Conservation (phyloP, 306 rosid species). For the Lotus japonicus region DNA sequence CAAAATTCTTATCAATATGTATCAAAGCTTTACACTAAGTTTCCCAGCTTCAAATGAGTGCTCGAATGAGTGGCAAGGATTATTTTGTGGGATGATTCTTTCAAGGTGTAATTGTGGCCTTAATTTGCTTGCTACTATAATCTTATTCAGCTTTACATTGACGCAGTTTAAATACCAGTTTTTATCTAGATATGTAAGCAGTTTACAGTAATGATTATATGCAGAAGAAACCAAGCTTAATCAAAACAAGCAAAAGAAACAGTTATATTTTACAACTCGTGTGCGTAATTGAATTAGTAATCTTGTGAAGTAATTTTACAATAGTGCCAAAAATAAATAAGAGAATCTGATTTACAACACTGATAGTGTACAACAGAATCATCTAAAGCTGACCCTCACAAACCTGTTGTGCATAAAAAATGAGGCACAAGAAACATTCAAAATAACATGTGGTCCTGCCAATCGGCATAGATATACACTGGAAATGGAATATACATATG, state of each 20-base stretch:
- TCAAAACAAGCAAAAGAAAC: not conserved
- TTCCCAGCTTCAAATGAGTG: too few relatives aligned
- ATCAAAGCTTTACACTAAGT: too few relatives aligned
- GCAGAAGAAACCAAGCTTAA: not conserved
- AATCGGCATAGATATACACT: constrained; percentile 37
- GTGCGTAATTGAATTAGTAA: constrained; percentile 12
- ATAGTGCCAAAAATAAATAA: not conserved
- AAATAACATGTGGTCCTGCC: constrained; percentile 29
- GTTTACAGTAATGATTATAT: not conserved
- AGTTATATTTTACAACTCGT: constrained; percentile 4
- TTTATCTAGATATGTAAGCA: not conserved
- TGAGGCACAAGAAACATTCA: constrained; percentile 24
- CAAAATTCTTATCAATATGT: too few relatives aligned
- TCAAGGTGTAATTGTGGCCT: too few relatives aligned
- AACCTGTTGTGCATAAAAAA: constrained; percentile 17
- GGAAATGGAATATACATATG: constrained; percentile 34
- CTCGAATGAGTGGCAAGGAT: too few relatives aligned
- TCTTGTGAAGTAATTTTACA: constrained; percentile 38
- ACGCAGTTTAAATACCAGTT: too few relatives aligned
- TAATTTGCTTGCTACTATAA: too few relatives aligned
- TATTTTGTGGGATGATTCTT: too few relatives aligned
- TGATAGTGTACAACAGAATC: constrained; percentile 15
- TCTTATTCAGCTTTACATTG: too few relatives aligned
- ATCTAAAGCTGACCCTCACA: constrained; percentile 14
- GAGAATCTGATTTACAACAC: constrained; percentile 26